Conservation (phyloP, 148 eudicot species). For the Oxyria digyna region DNA sequence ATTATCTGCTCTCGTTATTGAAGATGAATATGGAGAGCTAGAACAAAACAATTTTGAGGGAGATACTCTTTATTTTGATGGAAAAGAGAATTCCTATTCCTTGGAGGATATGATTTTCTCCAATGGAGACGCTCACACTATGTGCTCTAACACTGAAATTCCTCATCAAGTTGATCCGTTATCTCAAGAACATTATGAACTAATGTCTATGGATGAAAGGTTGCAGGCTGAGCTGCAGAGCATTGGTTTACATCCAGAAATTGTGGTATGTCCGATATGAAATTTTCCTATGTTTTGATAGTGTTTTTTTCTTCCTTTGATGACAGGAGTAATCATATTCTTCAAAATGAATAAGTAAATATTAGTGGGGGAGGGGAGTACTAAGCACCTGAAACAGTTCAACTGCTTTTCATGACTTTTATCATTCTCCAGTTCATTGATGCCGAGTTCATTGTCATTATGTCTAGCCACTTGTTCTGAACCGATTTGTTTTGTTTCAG, state of each 20-base stretch:
- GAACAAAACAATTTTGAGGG: slow-evolving; percentile 33
- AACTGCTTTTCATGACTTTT: not conserved
- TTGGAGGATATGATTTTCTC: slow-evolving; percentile 24
- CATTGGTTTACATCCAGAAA: slow-evolving; percentile 55
- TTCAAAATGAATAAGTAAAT: too few species aligned
- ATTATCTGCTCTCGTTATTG: slow-evolving; percentile 74
- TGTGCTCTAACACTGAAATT: slow-evolving; percentile 28
- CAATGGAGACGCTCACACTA: slow-evolving; percentile 35
- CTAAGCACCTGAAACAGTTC: not conserved
- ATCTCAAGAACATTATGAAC: slow-evolving; percentile 44
- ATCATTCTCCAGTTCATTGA: not conserved
- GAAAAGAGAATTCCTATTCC: slow-evolving; percentile 21
- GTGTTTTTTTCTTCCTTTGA: not conserved
- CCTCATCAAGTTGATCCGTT: slow-evolving; percentile 31
- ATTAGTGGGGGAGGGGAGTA: too few species aligned
- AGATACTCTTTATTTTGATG: slow-evolving; percentile 15
- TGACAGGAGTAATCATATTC: not conserved
- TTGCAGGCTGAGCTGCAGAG: slow-evolving; percentile 75
- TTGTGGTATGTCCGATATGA: slow-evolving; percentile 42
- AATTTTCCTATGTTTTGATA: not conserved
- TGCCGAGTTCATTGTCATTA: not conserved
- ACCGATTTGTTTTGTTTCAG: not conserved
- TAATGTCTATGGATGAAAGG: slow-evolving; percentile 50
- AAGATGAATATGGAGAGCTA: slow-evolving; percentile 56
- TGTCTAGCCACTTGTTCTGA: not conserved